These are phyloP conservation scores for Hura crepitans DNA, from an alignment of 441 rosid species.

Conservation along the genomic window DNA sequence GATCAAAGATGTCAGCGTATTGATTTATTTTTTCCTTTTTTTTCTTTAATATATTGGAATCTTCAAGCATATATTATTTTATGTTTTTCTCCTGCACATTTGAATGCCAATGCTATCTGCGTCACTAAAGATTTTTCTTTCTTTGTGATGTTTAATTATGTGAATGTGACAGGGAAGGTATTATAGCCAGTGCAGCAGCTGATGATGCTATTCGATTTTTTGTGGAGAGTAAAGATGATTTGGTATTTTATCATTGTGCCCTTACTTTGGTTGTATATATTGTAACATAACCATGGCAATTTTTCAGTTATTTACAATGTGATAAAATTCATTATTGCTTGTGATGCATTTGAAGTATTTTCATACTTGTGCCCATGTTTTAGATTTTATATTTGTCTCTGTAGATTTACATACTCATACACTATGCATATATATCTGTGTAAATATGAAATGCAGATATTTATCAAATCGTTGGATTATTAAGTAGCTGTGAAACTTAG, in stretches of 20 bases:
- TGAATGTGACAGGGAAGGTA: constrained; percentile 57
- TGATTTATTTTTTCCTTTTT: neutral
- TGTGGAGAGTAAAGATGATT: constrained; percentile 34
- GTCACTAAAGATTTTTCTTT: constrained; percentile 1
- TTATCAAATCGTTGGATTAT: neutral
- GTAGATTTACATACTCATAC: neutral
- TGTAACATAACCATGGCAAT: neutral
- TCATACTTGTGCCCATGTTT: constrained; percentile 1
- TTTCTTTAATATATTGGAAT: neutral
- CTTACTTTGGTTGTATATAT: constrained; percentile 6
- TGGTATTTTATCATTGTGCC: constrained; percentile 37
- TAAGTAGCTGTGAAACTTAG: neutral
- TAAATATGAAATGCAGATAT: neutral
- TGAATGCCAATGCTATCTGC: neutral
- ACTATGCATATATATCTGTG: neutral
- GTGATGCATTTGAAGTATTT: neutral
- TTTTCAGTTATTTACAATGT: neutral
- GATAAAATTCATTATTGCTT: neutral
- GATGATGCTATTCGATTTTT: constrained; percentile 84
- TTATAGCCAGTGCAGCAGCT: constrained; percentile 92
- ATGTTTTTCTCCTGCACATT: neutral
- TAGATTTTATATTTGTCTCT: neutral
- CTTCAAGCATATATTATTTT: neutral
- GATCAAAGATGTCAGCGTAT: neutral
- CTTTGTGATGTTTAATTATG: constrained; percentile 12